Evolutionary conservation across 140 eudicot genomes (phyloP), one percentile per base, ranked within the genome.

Genomic region (Erigeron philadelphicus): DNA sequence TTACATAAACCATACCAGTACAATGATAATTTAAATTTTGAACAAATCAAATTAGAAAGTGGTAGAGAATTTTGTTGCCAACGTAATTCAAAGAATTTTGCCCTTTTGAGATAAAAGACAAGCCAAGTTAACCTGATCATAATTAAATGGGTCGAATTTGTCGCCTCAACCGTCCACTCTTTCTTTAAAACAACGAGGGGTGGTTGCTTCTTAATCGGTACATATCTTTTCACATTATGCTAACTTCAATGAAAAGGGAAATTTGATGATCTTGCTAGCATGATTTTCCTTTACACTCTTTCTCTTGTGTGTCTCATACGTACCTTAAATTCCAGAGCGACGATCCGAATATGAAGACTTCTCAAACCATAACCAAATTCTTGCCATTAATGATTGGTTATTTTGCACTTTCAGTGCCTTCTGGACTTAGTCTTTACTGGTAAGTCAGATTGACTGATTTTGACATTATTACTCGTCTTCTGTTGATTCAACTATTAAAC

Each of bases 381-480:
- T 78, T 93, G 46, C 99, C 99, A 0, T 76, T 93, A 73, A 83
- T 93, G 96, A 85, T 93, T 59, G 99, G 99, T 74, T 93, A 93
- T 76, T 93, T 93, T 71, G 81, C 99, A 53, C 91, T 93, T 41
- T 89, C 99, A 38, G 99, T 93, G 64, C 99, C 99, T 71, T 93
- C 99, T 44, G 99, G 99, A 70, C 80, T 93, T 66, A 85, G 99
- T 68, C 97, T 93, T 68, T 93, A 93, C 63, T 93, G 99, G 99
- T 93, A 68, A 79, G 88, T 65, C 64, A 46, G 7, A 8, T 58
- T 45, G 68, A 23, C 55, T 31, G 43, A 16, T 31, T 17, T 59
- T 71, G 19, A 12, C 9, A 38, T 54, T 55, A 5, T 69, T 9
- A 38, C 63, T 68, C 1, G 12, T 52, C 11, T 10, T 68, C 62